Evolutionary conservation across 2,329 filamentous ascomycete genomes (phyloP).

Genomic region (Microsporum canis): DNA sequence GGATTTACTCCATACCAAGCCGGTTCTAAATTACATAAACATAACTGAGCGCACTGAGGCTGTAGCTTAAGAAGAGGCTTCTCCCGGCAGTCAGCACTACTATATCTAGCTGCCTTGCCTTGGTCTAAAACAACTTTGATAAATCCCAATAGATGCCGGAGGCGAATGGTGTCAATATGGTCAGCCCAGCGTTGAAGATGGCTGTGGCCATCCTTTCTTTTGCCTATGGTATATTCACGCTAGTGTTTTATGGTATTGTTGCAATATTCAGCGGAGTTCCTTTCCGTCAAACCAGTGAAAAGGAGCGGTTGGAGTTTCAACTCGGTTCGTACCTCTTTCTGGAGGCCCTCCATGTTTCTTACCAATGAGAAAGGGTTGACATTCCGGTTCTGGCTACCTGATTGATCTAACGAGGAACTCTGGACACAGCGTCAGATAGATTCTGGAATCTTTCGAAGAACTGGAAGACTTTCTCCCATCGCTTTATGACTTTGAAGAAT

Average conservation of each 20-base stretch:
- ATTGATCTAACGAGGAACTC: neutral
- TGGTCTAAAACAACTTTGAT: neutral
- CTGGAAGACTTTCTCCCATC: slow-evolving; percentile 39
- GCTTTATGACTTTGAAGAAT: slow-evolving; percentile 40
- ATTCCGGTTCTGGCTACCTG: neutral
- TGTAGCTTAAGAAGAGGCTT: no score
- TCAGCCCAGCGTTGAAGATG: slow-evolving; percentile 11
- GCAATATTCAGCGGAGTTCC: slow-evolving; percentile 26
- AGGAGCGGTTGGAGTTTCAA: slow-evolving; percentile 31
- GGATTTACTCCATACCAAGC: neutral
- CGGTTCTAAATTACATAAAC: no score
- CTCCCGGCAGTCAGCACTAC: no score
- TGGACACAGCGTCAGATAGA: slow-evolving; percentile 36
- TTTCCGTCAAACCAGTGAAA: slow-evolving; percentile 29
- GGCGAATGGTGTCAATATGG: neutral
- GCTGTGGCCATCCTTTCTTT: slow-evolving; percentile 17
- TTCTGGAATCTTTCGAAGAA: slow-evolving; percentile 44
- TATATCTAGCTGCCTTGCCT: neutral
- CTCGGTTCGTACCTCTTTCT: slow-evolving; percentile 25
- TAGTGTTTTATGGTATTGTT: slow-evolving; percentile 23
- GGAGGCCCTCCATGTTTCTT: neutral
- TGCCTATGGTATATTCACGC: slow-evolving; percentile 28
- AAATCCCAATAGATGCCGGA: neutral
- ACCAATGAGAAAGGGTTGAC: neutral
- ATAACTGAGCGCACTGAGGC: no score